Conservation (phyloP, 352 stramenopile species). For the Phytophthora uliginosa region DNA sequence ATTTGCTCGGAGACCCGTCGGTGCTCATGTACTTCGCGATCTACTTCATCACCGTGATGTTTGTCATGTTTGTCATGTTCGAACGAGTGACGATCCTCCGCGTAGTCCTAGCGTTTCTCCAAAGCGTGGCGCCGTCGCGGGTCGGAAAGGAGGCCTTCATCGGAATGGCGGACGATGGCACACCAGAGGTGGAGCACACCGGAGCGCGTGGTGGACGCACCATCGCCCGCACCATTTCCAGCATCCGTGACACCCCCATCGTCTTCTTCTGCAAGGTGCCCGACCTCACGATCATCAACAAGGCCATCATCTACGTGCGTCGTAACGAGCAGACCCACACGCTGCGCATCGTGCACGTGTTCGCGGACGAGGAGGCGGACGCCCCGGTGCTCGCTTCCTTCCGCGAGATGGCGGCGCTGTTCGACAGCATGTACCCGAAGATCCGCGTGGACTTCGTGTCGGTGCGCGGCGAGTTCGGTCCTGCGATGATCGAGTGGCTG, state of each 20-base stretch:
- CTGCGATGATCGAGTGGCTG: slow-evolving; percentile 83
- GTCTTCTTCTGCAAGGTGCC: slow-evolving; percentile 94
- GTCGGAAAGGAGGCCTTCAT: slow-evolving; percentile 16
- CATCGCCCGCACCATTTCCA: slow-evolving; percentile 75
- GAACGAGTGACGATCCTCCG: slow-evolving; percentile 86
- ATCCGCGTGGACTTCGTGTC: slow-evolving; percentile 85
- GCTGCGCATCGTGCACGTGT: slow-evolving; percentile 89
- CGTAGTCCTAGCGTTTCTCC: slow-evolving; percentile 68
- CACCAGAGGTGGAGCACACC: slow-evolving; percentile 46
- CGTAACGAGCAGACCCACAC: slow-evolving; percentile 93
- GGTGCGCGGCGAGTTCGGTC: slow-evolving; percentile 64
- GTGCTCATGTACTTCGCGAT: slow-evolving; percentile 89
- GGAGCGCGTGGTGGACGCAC: slow-evolving; percentile 81
- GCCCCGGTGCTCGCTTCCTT: slow-evolving; percentile 29
- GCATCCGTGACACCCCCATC: slow-evolving; percentile 88
- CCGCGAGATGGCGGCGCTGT: slow-evolving; percentile 61
- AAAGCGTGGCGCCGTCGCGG: slow-evolving; percentile 70
- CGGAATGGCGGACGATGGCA: slow-evolving; percentile 15
- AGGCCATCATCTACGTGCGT: slow-evolving; percentile 95
- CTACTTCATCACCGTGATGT: slow-evolving; percentile 83
- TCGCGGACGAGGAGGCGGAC: slow-evolving; percentile 21
- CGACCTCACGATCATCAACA: slow-evolving; percentile 94
- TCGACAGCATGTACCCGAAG: slow-evolving; percentile 90
- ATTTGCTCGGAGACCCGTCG: slow-evolving; percentile 83
- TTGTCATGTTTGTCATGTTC: slow-evolving; percentile 87